Base-by-base conservation (phyloP, 257 asterid species). In the Ocimum tenuiflorum region DNA sequence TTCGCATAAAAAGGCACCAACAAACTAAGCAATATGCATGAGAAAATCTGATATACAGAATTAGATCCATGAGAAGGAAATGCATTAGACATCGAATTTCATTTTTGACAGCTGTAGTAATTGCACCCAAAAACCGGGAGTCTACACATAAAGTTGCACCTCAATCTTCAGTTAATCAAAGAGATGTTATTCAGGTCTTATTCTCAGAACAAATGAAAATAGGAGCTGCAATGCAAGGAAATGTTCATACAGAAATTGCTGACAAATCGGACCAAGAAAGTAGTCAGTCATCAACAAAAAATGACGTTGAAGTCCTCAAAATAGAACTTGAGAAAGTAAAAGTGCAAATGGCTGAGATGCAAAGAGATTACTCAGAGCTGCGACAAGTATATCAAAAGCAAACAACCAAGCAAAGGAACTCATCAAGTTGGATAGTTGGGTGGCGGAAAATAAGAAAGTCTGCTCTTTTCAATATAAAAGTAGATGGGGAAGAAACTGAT, bases 201-300 rank as follows among this genome's bases (percentile, higher is more conserved):
- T 81, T 87, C 82, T 78, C 91, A 13, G 95, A 87, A 80, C 96
- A 87, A 69, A 76, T 73, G 73, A 91, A 88, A 71, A 51, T 91
- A 76, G 79, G 95, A 77, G 81, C 74, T 3, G 74, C 72, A 60
- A 58, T 86, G 35, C 91, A 78, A 78, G 82, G 82, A 59, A 86
- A 63, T 66, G 71, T 49, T 67, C 79, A 68, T 20, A 69, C 57
- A 58, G 79, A 38, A 65, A 75, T 72, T 45, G 84, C 70, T 53
- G 86, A 84, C 14, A 82, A 76, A 63, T 78, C 72, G 12, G 88
- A 75, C 13, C 81, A 76, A 59, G 92, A 78, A 63, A 71, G 75
- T 20, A 67, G 60, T 33, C 63, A 70, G 68, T 74, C 79, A 23
- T 79, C 86, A 10, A 79, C 86, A 56, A 81, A 82, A 84, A 80